Evolutionary conservation across 176 grass and related monocot genomes (phyloP), one percentile per base, ranked within the genome.

Genomic region (Miscanthus lutarioriparius): DNA sequence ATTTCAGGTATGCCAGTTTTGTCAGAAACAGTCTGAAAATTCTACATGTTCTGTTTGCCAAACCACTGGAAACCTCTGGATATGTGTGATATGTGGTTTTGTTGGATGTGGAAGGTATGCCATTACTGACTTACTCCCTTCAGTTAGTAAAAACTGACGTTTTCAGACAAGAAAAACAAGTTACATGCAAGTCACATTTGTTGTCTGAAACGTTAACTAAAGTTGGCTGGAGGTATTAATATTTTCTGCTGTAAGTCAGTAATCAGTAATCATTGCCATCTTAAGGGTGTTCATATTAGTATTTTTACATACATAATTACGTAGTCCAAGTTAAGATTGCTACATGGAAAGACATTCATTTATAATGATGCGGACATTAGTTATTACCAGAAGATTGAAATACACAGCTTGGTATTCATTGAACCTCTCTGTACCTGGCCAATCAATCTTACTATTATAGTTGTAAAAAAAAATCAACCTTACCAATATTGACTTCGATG

Each of bases 11-110:
- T 95, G 96, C 47, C 96, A 94, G 73, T 91, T 95, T 80, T 95
- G 89, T 92, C 93, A 94, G 83, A 92, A 92, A 79, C 85, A 87
- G 40, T 88, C 91, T 61, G 85, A 92, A 74, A 90, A 98, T 83
- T 90, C 89, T 45, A 95, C 93, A 76, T 98, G 96, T 85, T 95
- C 96, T 80, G 92, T 98, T 81, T 98, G 96, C 69, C 85, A 86
- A 71, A 95, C 91, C 35, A 86, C 89, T 41, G 89, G 89, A 93
- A 92, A 98, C 82, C 93, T 98, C 7, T 98, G 96, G 96, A 98
- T 95, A 70, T 98, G 96, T 85, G 81, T 98, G 38, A 95, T 98
- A 56, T 98, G 96, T 66, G 96, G 96, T 87, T 98, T 95, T 90
- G 91, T 95, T 90, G 96, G 96, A 73, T 98, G 96, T 5, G 96